Evolutionary conservation across 2,329 filamentous ascomycete species (phyloP).

Genomic region (Phaeosphaeriaceae sp.): DNA sequence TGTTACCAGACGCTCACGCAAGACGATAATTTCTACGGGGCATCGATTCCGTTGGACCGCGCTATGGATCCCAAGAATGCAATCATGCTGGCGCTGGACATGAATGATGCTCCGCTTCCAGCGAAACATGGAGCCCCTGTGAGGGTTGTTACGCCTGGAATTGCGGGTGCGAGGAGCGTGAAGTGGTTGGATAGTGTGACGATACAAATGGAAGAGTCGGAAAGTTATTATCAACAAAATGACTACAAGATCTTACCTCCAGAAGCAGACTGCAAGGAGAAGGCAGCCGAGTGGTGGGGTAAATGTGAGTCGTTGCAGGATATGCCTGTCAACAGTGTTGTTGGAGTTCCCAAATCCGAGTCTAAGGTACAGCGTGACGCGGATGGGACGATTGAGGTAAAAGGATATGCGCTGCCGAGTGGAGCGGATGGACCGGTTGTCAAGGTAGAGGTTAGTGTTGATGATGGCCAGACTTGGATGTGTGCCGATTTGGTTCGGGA

Average conservation of each 20-base stretch:
- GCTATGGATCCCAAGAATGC: conserved; percentile 24
- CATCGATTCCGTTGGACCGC: conserved; percentile 54
- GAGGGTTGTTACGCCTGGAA: conserved; percentile 59
- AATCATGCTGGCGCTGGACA: conserved; percentile 45
- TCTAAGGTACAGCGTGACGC: conserved; percentile 51
- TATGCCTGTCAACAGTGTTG: conserved; percentile 63
- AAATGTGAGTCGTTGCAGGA: conserved; percentile 59
- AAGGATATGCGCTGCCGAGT: conserved; percentile 63
- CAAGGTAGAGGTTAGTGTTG: conserved; percentile 60
- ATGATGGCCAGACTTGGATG: conserved; percentile 59
- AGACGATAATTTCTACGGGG: conserved; percentile 66
- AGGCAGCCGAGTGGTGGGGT: conserved; percentile 61
- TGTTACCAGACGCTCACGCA: conserved; percentile 60
- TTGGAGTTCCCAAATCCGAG: conserved; percentile 56
- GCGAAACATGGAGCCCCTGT: conserved; percentile 61
- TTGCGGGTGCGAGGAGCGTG: conserved; percentile 61
- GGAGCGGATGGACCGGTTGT: conserved; percentile 60
- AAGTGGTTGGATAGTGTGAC: conserved; percentile 64
- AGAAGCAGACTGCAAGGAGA: conserved; percentile 55
- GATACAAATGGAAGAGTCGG: conserved; percentile 57
- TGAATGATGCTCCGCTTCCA: conserved; percentile 57
- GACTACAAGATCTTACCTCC: conserved; percentile 67
- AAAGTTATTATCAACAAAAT: conserved; percentile 63
- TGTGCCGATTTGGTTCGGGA: conserved; percentile 52
- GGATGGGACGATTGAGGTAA: conserved; percentile 56